Conservation (phyloP, 2,329 filamentous ascomycete species). For the Ceratocystiopsis brevicomis region DNA sequence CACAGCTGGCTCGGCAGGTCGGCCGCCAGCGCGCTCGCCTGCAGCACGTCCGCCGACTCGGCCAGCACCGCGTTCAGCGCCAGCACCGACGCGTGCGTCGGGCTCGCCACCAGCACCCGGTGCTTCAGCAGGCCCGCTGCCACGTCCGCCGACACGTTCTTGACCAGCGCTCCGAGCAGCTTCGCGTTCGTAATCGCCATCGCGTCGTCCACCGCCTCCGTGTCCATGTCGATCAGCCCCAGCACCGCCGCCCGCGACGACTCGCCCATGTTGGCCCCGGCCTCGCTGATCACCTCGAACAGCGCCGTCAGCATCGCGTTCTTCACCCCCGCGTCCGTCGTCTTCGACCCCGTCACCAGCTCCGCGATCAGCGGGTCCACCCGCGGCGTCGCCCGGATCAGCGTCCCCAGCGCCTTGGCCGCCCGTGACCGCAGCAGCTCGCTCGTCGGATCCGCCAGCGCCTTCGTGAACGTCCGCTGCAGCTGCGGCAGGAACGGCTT, state of each 20-base stretch:
- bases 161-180: slow-evolving; percentile 74
- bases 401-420: slow-evolving; percentile 79
- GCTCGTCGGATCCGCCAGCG: slow-evolving; percentile 80
- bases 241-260: slow-evolving; percentile 71
- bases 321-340: slow-evolving; percentile 65
- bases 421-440: slow-evolving; percentile 73
- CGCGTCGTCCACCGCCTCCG: slow-evolving; percentile 51
- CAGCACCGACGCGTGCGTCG: slow-evolving; percentile 62
- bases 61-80: slow-evolving; percentile 76
- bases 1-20: slow-evolving; percentile 62
- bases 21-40: slow-evolving; percentile 45
- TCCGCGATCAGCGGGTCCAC: slow-evolving; percentile 88
- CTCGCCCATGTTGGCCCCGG: slow-evolving; percentile 87
- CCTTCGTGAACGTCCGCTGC: slow-evolving; percentile 92
- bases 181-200: slow-evolving; percentile 85
- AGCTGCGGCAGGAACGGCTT: slow-evolving; percentile 95
- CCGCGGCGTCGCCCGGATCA: slow-evolving; percentile 88
- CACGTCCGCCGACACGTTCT: slow-evolving; percentile 58
- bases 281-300: slow-evolving; percentile 91
- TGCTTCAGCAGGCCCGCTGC: slow-evolving; percentile 42
- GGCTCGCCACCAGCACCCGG: slow-evolving; percentile 59
- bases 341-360: slow-evolving; percentile 89
- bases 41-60: slow-evolving; percentile 55
- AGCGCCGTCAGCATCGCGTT: slow-evolving; percentile 94
- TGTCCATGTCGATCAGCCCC: slow-evolving; percentile 69